A percentile compares a stretch with the other conserved stretches of the same genome.
phyloP scores from a whole-genome alignment of 1,139 yeast species.

The Hyphopichia wangnamkhiaoensis region DNA sequence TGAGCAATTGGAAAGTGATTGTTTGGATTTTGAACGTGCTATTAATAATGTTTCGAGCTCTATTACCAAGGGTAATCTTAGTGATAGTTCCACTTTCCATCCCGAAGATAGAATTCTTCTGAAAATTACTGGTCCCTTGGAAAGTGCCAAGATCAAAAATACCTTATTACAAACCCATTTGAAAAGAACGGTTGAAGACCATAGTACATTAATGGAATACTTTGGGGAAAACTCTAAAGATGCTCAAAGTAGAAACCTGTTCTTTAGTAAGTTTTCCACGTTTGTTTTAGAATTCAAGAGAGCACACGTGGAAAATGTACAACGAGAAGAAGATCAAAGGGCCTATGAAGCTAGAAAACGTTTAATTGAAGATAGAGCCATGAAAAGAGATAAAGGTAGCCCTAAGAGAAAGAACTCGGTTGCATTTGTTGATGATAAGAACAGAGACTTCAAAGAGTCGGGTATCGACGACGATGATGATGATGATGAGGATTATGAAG shows the following conservation, averaged over 20 bases:
- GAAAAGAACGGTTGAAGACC: conserved; percentile 52
- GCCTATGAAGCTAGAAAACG: conserved; percentile 41
- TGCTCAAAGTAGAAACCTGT: conserved; percentile 38
- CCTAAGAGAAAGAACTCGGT: conserved; percentile 9
- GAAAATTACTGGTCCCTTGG: conserved; percentile 49
- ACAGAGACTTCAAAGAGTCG: conserved; percentile 7
- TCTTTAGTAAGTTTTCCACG: conserved; percentile 37
- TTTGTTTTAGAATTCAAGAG: conserved; percentile 45
- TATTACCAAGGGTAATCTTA: conserved; percentile 68
- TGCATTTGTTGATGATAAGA: background rate
- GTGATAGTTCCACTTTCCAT: conserved; percentile 67
- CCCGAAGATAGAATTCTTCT: conserved; percentile 71
- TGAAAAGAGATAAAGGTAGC: conserved; percentile 7
- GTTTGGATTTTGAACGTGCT: conserved; percentile 58
- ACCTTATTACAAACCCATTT: conserved; percentile 57
- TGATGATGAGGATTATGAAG: conserved; percentile 13
- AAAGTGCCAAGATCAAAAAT: conserved; percentile 65
- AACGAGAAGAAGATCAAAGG: conserved; percentile 47
- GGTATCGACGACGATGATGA: conserved; percentile 12
- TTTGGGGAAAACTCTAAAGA: conserved; percentile 83
- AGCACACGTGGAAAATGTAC: conserved; percentile 50
- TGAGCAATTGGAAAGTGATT: conserved; percentile 75
- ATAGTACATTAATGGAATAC: conserved; percentile 65
- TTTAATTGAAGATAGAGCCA: conserved; percentile 28
- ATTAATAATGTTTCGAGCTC: conserved; percentile 59